A percentile compares a stretch with the other conserved stretches of the same genome.
phyloP scores from a whole-genome alignment of 805 yeast genomes.

The Zygotorulaspora sp. region DNA sequence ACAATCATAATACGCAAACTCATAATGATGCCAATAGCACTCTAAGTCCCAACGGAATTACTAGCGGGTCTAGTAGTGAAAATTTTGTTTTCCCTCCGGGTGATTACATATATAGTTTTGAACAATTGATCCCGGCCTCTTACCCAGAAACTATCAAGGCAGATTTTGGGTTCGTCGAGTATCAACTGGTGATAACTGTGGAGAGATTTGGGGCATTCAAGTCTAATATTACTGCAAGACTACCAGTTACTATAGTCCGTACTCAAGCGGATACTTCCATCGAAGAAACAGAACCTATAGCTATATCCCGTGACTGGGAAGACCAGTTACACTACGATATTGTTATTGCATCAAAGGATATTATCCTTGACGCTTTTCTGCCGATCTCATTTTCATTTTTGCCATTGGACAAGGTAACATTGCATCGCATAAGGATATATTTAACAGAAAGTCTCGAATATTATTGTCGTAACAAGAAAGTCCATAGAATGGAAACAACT shows the following conservation, averaged over 20 bases:
- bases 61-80: conserved; percentile 22
- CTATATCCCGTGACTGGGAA: conserved; percentile 90
- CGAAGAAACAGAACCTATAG: conserved; percentile 91
- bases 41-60: background rate
- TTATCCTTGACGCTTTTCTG: conserved; percentile 74
- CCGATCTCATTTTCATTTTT: conserved; percentile 81
- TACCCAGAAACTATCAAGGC: conserved; percentile 76
- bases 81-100: conserved; percentile 68
- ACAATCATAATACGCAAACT: conserved; percentile 1
- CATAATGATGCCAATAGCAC: background rate
- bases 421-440: conserved; percentile 82
- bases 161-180: conserved; percentile 75
- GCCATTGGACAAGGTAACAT: conserved; percentile 78
- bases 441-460: conserved; percentile 88
- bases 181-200: conserved; percentile 62
- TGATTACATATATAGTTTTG: conserved; percentile 88
- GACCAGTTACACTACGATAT: conserved; percentile 86
- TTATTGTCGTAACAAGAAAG: conserved; percentile 77
- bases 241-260: conserved; percentile 65
- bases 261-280: conserved; percentile 71
- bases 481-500: conserved; percentile 88
- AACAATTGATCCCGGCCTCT: conserved; percentile 76
- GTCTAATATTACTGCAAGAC: conserved; percentile 58
- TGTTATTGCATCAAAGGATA: conserved; percentile 82
- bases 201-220: conserved; percentile 85